These are phyloP conservation scores for Adansonia madagascariensis DNA, from an alignment of 441 rosid genomes.

Conservation along the genomic window DNA sequence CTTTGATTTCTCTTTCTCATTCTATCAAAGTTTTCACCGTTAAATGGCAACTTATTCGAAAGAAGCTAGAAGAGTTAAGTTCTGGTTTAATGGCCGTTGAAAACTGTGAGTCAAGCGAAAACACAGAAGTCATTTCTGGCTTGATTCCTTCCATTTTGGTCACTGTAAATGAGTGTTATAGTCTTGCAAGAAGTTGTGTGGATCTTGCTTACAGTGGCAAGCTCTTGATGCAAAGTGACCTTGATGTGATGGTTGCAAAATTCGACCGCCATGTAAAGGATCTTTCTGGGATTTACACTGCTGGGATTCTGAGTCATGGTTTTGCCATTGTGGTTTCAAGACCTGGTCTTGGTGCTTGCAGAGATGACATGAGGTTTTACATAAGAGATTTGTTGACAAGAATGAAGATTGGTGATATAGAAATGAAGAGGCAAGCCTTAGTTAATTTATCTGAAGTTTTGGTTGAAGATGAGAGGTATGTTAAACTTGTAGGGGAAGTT, in stretches of 20 bases:
- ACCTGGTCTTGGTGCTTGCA: constrained; percentile 61
- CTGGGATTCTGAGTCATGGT: constrained; percentile 63
- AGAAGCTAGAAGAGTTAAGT: constrained; percentile 70
- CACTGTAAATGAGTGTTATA: constrained; percentile 53
- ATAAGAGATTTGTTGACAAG: constrained; percentile 79
- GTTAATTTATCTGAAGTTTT: constrained; percentile 52
- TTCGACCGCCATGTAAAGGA: constrained; percentile 55
- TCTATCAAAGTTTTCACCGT: constrained; percentile 68
- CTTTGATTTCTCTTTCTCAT: constrained; percentile 73
- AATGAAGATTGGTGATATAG: constrained; percentile 82
- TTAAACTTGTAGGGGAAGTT: constrained; percentile 50
- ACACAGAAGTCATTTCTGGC: constrained; percentile 47
- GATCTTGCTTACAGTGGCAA: constrained; percentile 85
- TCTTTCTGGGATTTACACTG: constrained; percentile 65
- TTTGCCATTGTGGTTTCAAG: constrained; percentile 82
- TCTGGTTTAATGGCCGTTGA: constrained; percentile 57
- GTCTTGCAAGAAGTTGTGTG: constrained; percentile 72
- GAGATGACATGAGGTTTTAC: constrained; percentile 85
- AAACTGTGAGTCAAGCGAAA: constrained; percentile 54
- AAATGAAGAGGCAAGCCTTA: constrained; percentile 85
- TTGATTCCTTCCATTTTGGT: constrained; percentile 50
- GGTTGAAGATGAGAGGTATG: constrained; percentile 61
- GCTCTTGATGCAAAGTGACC: constrained; percentile 98
- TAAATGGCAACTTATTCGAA: constrained; percentile 81
- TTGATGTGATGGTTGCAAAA: constrained; percentile 65